phyloP scores from a whole-genome alignment of 371 early-diverging fungal species.

The Haplosporangium sp. region DNA sequence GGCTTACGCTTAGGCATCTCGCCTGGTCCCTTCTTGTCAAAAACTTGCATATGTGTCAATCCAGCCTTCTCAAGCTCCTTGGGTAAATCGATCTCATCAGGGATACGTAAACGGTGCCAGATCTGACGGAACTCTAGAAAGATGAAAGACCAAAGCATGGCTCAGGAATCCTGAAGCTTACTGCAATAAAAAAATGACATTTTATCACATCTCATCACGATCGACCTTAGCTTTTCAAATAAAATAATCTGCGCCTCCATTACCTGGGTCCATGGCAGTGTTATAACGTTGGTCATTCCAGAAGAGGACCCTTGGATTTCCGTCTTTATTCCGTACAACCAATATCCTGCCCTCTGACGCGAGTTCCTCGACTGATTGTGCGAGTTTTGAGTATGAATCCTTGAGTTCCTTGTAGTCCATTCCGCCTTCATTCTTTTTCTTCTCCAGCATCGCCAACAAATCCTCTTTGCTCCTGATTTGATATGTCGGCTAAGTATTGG shows the following conservation, averaged over 20 bases:
- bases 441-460: slow-evolving; percentile 70
- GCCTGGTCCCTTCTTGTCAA: slow-evolving; percentile 71
- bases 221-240: too few species aligned
- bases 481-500: slow-evolving; percentile 72
- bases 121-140: slow-evolving; percentile 74
- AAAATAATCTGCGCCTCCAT: neutral
- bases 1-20: slow-evolving; percentile 71
- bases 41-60: slow-evolving; percentile 81
- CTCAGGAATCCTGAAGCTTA: too few species aligned
- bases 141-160: too few species aligned
- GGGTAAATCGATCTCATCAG: slow-evolving; percentile 82
- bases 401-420: slow-evolving; percentile 83
- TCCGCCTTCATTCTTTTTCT: slow-evolving; percentile 72
- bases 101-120: slow-evolving; percentile 79
- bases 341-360: slow-evolving; percentile 74
- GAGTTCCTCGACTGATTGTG: slow-evolving; percentile 77
- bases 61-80: slow-evolving; percentile 80
- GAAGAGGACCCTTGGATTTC: slow-evolving; percentile 75
- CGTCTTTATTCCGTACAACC: slow-evolving; percentile 83
- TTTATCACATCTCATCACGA: too few species aligned
- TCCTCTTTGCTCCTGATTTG: slow-evolving; percentile 82
- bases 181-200: too few species aligned
- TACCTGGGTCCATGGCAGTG: slow-evolving; percentile 74
- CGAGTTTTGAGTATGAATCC: slow-evolving; percentile 82
- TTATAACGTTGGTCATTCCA: slow-evolving; percentile 76